Evolutionary conservation across 2,329 filamentous ascomycete genomes (phyloP).

Genomic region (Sodiomyces alkalinus): DNA sequence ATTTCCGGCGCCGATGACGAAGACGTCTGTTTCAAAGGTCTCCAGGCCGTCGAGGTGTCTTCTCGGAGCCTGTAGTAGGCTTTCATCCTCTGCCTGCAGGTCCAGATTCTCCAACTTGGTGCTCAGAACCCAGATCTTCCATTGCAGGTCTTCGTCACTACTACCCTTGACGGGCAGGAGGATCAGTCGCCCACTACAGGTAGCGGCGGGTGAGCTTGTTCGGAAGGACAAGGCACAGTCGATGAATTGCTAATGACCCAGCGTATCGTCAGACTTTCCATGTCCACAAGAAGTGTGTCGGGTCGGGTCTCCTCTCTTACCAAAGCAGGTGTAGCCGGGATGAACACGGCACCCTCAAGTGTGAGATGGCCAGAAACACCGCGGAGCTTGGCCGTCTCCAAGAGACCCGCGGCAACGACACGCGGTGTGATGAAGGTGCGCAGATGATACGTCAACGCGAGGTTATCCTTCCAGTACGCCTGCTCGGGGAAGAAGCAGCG

Average conservation of each 20-base stretch:
- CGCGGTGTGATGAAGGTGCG: conserved; percentile 14
- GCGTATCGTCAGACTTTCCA: no score
- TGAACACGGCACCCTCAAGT: not conserved
- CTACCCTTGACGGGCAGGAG: not conserved
- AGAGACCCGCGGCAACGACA: conserved; percentile 11
- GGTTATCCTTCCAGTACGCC: conserved; percentile 20
- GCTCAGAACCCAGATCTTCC: conserved; percentile 19
- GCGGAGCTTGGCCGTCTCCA: conserved; percentile 9
- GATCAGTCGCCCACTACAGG: not conserved
- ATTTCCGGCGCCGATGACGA: conserved; percentile 19
- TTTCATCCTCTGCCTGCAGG: conserved; percentile 12
- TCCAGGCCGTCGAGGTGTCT: conserved; percentile 9
- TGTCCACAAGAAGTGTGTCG: no score
- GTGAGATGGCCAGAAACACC: conserved; percentile 3
- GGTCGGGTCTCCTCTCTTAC: no score
- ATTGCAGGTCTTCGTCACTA: conserved; percentile 5
- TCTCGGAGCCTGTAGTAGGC: not conserved
- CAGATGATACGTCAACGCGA: conserved; percentile 21
- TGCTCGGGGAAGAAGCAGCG: conserved; percentile 15
- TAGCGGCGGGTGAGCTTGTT: not conserved
- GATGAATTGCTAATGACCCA: conserved; percentile 13
- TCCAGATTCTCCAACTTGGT: conserved; percentile 14
- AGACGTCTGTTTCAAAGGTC: conserved; percentile 15
- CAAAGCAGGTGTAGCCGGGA: not conserved
- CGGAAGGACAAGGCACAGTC: conserved; percentile 6